Evolutionary conservation across 306 rosid genomes (phyloP), one percentile per base, ranked within the genome.

Genomic region (Cucurbita moschata): DNA sequence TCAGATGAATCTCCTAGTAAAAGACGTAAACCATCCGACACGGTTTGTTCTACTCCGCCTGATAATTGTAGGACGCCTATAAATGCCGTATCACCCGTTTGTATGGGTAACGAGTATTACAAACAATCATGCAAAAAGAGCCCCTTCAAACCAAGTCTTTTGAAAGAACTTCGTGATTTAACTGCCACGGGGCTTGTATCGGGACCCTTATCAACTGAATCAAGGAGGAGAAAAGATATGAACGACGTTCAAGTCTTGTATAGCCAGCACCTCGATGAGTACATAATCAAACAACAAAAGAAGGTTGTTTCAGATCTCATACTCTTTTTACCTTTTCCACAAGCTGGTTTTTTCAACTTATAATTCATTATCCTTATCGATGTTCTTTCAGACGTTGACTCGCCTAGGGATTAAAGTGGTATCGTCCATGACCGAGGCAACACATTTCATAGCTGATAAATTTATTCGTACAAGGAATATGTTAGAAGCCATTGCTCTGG

Each of bases 391-490:
- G 97, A 81, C 88, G 74, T 80, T 89, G 83, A 80, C 79, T 23
- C 86, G 91, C 49, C 96, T 95, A 40, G 96, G 96, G 76, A 74
- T 87, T 74, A 86, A 89, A 35, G 76, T 84, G 14, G 97, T 78
- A 30, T 83, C 87, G 56, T 95, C 91, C 66, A 85, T 91, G 70
- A 74, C 76, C 21, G 96, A 95, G 77, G 97, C 99, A 21, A 91
- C 99, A 21, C 99, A 95, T 73, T 95, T 95, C 83, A 75, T 95
- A 65, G 92, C 99, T 11, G 92, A 91, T 83, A 82, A 88, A 65
- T 95, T 95, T 80, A 86, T 89, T 78, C 95, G 96, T 4, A 91
- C 97, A 35, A 88, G 96, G 77, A 95, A 91, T 83, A 88, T 95
- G 96, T 81, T 95, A 76, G 96, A 88, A 82, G 97, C 99, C 65